Base-by-base conservation (phyloP, 1,139 yeast genomes). In the Kodamaea sp. region DNA sequence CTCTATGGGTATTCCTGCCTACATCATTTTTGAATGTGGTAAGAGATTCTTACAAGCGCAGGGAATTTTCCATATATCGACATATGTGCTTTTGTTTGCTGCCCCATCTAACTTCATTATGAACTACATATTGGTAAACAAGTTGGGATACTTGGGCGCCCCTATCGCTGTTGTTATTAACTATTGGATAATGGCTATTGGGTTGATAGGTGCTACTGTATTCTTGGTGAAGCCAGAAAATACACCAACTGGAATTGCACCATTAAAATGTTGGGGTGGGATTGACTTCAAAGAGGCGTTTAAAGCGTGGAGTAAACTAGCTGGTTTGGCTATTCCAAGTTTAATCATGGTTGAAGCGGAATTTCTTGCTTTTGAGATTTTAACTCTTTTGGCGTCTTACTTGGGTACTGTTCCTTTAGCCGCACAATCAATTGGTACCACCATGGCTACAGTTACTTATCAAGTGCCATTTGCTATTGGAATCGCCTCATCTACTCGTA, bases 301-400 rank as follows among this genome's bases (percentile, higher is more conserved):
- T 44, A 51, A 53, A 32, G 68, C 70, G 23, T 78, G 83, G 83
- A 60, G 61, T 5, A 70, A 61, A 40, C 57, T 78, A 41, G 58
- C 73, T n/a, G 50, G 54, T 27, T 63, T 78, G 44, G 80, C 90
- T 0, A 58, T 83, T 27, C 89, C 92, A 0, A 90, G 90, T 5
- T 75, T 83, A 24, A 63, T 83, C 5, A 84, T 84, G 88, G 65
- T 83, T 27, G 83, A 82, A 50, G 82, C 88, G 2, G 92, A 84
- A 54, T 82, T 82, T 44, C 57, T 84, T 45, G 85, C 90, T 0
- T 84, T 82, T 56, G 92, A 84, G 53, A 71, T 83, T 27, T 65
- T 84, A 65, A 83, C 92, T 0, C 62, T 84, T 29, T 71, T 83
- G 54, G 76, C 82, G 1, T 71, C 79, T 2, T 76, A 75, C 48